A percentile compares a stretch with the other conserved stretches of the same genome.
Evolutionary conservation across 805 yeast species (phyloP).

Genomic region (Clavispora fructus): DNA sequence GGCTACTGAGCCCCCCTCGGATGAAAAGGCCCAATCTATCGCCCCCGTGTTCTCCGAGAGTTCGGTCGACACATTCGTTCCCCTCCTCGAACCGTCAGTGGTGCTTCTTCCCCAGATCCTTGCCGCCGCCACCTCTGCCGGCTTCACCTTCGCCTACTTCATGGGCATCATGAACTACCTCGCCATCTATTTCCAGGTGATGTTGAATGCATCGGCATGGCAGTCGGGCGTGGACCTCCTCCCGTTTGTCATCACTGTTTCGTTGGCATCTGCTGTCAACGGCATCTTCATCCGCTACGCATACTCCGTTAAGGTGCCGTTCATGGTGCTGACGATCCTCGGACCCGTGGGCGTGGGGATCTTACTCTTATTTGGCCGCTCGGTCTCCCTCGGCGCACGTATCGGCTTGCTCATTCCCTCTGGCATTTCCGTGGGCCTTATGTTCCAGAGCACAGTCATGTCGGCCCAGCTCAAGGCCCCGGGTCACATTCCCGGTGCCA

Average conservation of each 20-base stretch:
- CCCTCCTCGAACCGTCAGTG: slow-evolving; percentile 42
- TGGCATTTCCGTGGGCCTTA: slow-evolving; percentile 33
- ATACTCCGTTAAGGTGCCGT: slow-evolving; percentile 26
- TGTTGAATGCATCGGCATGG: slow-evolving; percentile 30
- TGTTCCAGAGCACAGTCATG: slow-evolving; percentile 32
- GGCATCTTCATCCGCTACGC: slow-evolving; percentile 28
- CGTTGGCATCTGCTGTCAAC: slow-evolving; percentile 25
- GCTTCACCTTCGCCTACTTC: slow-evolving; percentile 35
- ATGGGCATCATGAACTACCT: slow-evolving; percentile 30
- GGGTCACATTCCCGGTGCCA: slow-evolving; percentile 28
- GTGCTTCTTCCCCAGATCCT: slow-evolving; percentile 31
- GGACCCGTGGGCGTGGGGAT: slow-evolving; percentile 33
- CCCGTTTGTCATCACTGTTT: slow-evolving; percentile 30
- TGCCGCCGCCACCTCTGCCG: slow-evolving; percentile 32
- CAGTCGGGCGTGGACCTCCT: slow-evolving; percentile 33
- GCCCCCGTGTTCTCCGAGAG: no score
- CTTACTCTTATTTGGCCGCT: slow-evolving; percentile 21
- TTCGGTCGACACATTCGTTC: slow-evolving; percentile 16
- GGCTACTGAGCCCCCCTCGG: no score
- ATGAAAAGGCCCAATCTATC: no score
- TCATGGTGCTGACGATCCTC: slow-evolving; percentile 24
- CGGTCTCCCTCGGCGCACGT: slow-evolving; percentile 17
- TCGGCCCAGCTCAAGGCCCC: slow-evolving; percentile 36
- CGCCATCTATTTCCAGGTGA: slow-evolving; percentile 37
- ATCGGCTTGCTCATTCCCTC: slow-evolving; percentile 30